These are phyloP conservation scores for Nyctanthes arbortristis DNA, from an alignment of 257 asterid species.

Conservation along the genomic window DNA sequence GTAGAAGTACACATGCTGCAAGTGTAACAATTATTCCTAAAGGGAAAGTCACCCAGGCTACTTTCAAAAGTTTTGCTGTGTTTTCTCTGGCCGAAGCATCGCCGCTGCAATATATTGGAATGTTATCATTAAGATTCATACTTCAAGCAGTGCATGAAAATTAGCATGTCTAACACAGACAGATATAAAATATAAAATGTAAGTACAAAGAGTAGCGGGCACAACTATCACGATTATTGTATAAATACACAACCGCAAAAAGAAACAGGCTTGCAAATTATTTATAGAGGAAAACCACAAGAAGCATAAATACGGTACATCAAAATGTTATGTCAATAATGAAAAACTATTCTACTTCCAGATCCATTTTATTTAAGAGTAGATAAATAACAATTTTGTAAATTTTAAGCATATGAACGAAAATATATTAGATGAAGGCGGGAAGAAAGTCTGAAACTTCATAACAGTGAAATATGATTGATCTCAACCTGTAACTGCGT, in stretches of 20 bases:
- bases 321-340: slow-evolving; percentile 2
- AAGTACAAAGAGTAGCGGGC: slow-evolving; percentile 10
- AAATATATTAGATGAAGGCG: background rate
- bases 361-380: background rate
- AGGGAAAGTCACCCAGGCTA: slow-evolving; percentile 90
- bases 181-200: too few relatives aligned
- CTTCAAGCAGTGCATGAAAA: slow-evolving; percentile 8
- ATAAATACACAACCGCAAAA: background rate
- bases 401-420: background rate
- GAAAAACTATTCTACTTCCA: too few relatives aligned
- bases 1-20: slow-evolving; percentile 59
- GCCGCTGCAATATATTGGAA: slow-evolving; percentile 46
- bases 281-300: background rate
- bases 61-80: slow-evolving; percentile 73
- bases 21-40: slow-evolving; percentile 62
- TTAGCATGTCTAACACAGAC: slow-evolving; percentile 5
- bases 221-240: background rate
- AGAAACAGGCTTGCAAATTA: background rate
- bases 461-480: background rate
- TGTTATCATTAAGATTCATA: slow-evolving; percentile 22
- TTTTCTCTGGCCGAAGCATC: slow-evolving; percentile 56
- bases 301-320: slow-evolving; percentile 1
- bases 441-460: background rate
- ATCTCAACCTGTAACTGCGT: background rate
- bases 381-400: background rate